A percentile compares a stretch with the other conserved stretches of the same genome.
Evolutionary conservation across 192 early-diverging fungal genomes (phyloP).

Genomic region (Coemansia sp.): DNA sequence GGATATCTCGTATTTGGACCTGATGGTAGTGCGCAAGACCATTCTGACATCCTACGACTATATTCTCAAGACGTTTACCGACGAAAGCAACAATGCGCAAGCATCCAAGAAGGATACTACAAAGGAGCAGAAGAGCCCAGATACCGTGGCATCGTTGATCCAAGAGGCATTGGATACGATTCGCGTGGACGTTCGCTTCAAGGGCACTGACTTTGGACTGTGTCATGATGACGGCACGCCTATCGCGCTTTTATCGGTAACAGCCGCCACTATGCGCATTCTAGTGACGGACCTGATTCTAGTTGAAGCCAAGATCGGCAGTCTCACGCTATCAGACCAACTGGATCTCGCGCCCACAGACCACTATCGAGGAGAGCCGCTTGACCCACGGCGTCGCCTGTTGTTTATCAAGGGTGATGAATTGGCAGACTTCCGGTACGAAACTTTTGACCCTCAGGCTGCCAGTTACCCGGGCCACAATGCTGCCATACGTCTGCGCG

Average conservation of each 20-base stretch:
- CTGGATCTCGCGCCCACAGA: conserved; percentile 42
- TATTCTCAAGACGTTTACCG: conserved; percentile 71
- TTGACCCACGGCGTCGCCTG: conserved; percentile 55
- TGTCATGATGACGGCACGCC: conserved; percentile 73
- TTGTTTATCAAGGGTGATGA: conserved; percentile 81
- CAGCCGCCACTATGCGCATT: conserved; percentile 66
- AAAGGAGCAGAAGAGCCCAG: background rate
- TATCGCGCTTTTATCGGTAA: conserved; percentile 73
- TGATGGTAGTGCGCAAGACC: conserved; percentile 82
- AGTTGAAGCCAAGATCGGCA: conserved; percentile 70
- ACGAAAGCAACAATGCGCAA: conserved; percentile 31
- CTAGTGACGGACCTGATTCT: conserved; percentile 61
- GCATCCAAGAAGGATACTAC: background rate
- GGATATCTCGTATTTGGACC: conserved; percentile 71
- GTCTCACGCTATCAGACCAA: conserved; percentile 68
- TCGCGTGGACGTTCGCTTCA: conserved; percentile 71
- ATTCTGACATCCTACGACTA: conserved; percentile 86
- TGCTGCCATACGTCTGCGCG: conserved; percentile 67
- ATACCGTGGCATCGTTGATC: conserved; percentile 40
- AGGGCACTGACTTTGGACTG: conserved; percentile 78
- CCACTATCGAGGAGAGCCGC: background rate
- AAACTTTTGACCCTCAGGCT: conserved; percentile 68
- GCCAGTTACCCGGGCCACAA: conserved; percentile 84
- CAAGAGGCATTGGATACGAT: conserved; percentile 62
- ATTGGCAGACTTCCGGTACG: conserved; percentile 83